phyloP scores from a whole-genome alignment of 257 asterid species.

The Osmanthus fragrans region DNA sequence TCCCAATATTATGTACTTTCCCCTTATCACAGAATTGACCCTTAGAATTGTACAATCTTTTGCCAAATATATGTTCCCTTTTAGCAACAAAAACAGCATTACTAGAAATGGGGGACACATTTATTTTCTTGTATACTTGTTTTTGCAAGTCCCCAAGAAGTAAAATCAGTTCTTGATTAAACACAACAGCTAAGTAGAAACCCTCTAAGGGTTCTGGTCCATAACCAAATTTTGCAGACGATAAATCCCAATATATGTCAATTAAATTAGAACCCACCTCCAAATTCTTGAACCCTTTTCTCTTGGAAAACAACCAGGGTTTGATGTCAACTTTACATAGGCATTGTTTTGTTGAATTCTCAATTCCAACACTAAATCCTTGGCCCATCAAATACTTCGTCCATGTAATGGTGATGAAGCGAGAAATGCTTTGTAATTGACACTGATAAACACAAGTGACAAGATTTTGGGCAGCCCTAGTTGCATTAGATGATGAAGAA shows the following conservation, averaged over 20 bases:
- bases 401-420: slow-evolving; percentile 67
- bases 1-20: slow-evolving; percentile 44
- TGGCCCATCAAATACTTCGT: slow-evolving; percentile 60
- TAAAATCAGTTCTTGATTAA: slow-evolving; percentile 48
- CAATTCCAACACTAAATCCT: slow-evolving; percentile 50
- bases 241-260: slow-evolving; percentile 64
- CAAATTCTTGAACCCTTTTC: slow-evolving; percentile 50
- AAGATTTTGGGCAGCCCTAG: slow-evolving; percentile 48
- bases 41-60: slow-evolving; percentile 43
- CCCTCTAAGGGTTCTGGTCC: slow-evolving; percentile 68
- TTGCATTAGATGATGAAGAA: slow-evolving; percentile 41
- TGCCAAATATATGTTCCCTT: slow-evolving; percentile 62
- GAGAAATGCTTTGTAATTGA: slow-evolving; percentile 36
- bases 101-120: slow-evolving; percentile 23
- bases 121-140: slow-evolving; percentile 44
- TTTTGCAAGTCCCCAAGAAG: slow-evolving; percentile 53
- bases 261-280: slow-evolving; percentile 31
- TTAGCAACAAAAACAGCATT: slow-evolving; percentile 47
- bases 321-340: slow-evolving; percentile 47
- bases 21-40: slow-evolving; percentile 58
- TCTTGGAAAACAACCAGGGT: slow-evolving; percentile 67
- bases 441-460: slow-evolving; percentile 54
- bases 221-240: slow-evolving; percentile 65
- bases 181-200: slow-evolving; percentile 49
- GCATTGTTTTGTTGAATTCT: slow-evolving; percentile 24